Conservation (phyloP, 331 rosid genomes). For the Stylosanthes scabra region DNA sequence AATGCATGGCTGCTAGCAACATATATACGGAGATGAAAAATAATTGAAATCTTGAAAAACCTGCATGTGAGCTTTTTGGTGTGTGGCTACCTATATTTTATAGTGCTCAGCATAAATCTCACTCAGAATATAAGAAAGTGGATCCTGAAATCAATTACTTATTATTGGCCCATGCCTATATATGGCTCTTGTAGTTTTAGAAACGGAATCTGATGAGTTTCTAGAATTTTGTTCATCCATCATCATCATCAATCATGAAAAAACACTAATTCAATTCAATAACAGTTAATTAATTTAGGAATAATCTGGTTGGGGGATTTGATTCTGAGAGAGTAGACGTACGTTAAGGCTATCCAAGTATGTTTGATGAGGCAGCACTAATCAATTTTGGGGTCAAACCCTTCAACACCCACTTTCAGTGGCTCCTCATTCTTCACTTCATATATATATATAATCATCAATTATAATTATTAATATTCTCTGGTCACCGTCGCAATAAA, state of each 20-base stretch:
- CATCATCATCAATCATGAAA: no score
- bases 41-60: slow-evolving; percentile 14
- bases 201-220: neutral
- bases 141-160: slow-evolving; percentile 13
- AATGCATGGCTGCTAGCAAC: slow-evolving; percentile 13
- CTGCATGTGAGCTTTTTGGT: slow-evolving; percentile 23
- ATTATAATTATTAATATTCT: slow-evolving; percentile 17
- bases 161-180: neutral
- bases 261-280: neutral
- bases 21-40: neutral
- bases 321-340: neutral
- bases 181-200: neutral
- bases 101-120: neutral
- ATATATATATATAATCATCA: slow-evolving; percentile 16
- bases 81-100: neutral
- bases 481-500: slow-evolving; percentile 2
- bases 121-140: slow-evolving; percentile 32
- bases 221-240: neutral
- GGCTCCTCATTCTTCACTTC: no score
- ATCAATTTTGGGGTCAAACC: slow-evolving; percentile 25
- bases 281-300: neutral
- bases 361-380: slow-evolving; percentile 16
- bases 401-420: slow-evolving; percentile 40
- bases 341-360: slow-evolving; percentile 12
- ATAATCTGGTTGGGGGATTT: neutral